A percentile compares a stretch with the other conserved stretches of the same genome.
Evolutionary conservation across 1,139 yeast species (phyloP).

Genomic region (Geotrichum europaeum): DNA sequence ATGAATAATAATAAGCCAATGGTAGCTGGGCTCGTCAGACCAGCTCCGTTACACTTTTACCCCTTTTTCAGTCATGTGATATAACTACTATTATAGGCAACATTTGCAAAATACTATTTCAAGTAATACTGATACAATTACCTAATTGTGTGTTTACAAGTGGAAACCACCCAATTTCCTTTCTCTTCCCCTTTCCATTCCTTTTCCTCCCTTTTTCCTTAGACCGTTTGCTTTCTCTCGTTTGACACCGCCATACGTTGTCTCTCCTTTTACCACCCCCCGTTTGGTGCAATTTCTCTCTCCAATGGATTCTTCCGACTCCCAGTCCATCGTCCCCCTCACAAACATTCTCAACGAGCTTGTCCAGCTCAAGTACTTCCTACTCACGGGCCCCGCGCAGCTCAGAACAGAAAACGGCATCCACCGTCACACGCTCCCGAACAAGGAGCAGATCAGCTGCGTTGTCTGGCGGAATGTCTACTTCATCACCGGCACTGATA

Average conservation of each 20-base stretch:
- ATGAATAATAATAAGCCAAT: too few species aligned
- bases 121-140: not conserved
- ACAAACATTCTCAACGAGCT: constrained; percentile 15
- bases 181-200: not conserved
- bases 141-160: not conserved
- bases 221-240: not conserved
- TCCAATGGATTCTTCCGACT: not conserved
- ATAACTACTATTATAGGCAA: not conserved
- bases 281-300: not conserved
- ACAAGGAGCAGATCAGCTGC: constrained; percentile 86
- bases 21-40: too few species aligned
- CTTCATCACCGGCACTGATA: constrained; percentile 93
- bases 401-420: constrained; percentile 14
- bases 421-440: constrained; percentile 54
- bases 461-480: constrained; percentile 88
- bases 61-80: too few species aligned
- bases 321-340: constrained; percentile 10
- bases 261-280: not conserved
- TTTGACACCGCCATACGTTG: not conserved
- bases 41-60: too few species aligned
- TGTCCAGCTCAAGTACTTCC: constrained; percentile 16
- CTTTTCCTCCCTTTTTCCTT: not conserved
- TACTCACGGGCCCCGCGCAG: constrained; percentile 17
- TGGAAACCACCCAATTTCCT: not conserved
- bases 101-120: not conserved